phyloP scores from a whole-genome alignment of 306 rosid species.

The Luffa aegyptiaca region DNA sequence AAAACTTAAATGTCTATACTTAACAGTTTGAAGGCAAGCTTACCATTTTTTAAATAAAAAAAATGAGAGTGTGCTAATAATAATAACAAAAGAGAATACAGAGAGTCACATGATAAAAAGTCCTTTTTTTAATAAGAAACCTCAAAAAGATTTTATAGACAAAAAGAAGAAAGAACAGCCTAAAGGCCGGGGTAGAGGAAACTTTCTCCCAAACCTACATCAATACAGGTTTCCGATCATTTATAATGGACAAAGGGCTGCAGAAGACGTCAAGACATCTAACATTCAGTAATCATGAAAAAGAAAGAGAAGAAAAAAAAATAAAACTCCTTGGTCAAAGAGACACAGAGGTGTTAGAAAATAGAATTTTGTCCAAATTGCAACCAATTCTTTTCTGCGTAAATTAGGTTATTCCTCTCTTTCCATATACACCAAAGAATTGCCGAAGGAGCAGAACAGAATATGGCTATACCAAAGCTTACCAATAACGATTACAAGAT shows the following conservation, averaged over 20 bases:
- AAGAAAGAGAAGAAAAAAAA: too few relatives aligned
- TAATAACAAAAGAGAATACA: too few relatives aligned
- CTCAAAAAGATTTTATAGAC: not conserved
- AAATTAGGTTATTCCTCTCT: not conserved
- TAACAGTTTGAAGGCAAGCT: too few relatives aligned
- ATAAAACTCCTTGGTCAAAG: not conserved
- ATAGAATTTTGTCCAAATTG: not conserved
- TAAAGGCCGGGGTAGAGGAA: not conserved
- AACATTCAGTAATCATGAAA: too few relatives aligned
- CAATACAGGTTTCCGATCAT: not conserved
- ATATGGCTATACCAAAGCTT: slow-evolving; percentile 18
- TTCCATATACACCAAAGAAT: not conserved
- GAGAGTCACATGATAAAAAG: too few relatives aligned
- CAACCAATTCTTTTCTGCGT: not conserved
- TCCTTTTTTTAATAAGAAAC: not conserved
- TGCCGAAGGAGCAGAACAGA: not conserved
- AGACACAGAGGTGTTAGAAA: not conserved
- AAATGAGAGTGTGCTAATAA: too few relatives aligned
- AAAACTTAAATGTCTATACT: not conserved
- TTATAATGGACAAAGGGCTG: not conserved
- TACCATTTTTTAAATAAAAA: too few relatives aligned
- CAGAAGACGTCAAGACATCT: too few relatives aligned
- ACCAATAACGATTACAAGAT: slow-evolving; percentile 89
- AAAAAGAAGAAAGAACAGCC: not conserved
- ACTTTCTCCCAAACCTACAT: not conserved